A percentile compares a stretch with the other conserved stretches of the same genome.
These are phyloP conservation scores for Cutaneotrichosporon mucoides DNA, from an alignment of 1,284 basidiomycete species.

Conservation along the genomic window DNA sequence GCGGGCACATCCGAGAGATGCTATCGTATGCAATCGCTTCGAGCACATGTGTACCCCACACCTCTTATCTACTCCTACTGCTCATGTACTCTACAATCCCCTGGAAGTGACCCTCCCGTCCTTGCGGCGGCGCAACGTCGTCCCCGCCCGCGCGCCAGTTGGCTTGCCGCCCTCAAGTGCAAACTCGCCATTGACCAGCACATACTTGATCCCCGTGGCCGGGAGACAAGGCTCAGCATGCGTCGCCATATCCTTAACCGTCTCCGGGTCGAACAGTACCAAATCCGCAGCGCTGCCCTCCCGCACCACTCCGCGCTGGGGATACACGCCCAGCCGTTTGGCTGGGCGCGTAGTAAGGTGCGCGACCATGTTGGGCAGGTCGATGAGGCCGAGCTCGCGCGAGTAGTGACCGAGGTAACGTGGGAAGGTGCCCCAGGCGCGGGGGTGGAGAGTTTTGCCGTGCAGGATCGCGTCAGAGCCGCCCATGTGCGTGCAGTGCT, in stretches of 20 bases:
- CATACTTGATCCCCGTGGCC: conserved; percentile 35
- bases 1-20: no score
- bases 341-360: conserved; percentile 47
- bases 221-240: conserved; percentile 30
- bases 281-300: conserved; percentile 41
- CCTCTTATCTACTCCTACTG: neutral
- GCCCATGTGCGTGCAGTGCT: conserved; percentile 36
- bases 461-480: conserved; percentile 45
- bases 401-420: conserved; percentile 41
- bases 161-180: conserved; percentile 36
- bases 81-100: neutral
- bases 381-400: conserved; percentile 27
- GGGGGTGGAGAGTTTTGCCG: conserved; percentile 32
- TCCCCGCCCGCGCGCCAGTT: conserved; percentile 34
- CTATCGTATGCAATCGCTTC: no score
- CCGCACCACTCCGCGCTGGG: conserved; percentile 33
- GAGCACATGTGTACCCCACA: no score
- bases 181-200: conserved; percentile 41
- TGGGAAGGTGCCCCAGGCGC: conserved; percentile 44
- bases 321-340: conserved; percentile 39
- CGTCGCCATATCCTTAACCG: conserved; percentile 34
- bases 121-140: conserved; percentile 47
- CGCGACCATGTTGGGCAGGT: conserved; percentile 36
- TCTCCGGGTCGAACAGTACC: conserved; percentile 41
- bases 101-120: conserved; percentile 38